phyloP scores from a whole-genome alignment of 176 grass and related monocot species.

The Cocos nucifera region DNA sequence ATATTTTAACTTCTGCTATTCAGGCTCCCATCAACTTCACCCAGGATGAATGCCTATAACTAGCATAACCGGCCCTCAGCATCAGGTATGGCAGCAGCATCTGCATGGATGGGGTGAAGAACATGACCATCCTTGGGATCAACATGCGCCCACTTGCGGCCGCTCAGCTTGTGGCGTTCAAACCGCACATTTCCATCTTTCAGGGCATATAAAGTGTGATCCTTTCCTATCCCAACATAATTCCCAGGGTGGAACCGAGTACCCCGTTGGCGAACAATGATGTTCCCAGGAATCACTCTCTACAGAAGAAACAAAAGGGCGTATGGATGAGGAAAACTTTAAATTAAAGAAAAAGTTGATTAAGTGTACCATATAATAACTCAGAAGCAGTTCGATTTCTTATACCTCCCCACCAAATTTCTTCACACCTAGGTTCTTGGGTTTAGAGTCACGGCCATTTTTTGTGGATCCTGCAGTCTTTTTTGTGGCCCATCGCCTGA shows the following conservation, averaged over 20 bases:
- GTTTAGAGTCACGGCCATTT: constrained; percentile 69
- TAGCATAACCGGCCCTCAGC: too few relatives aligned
- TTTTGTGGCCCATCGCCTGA: constrained; percentile 83
- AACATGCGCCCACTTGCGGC: constrained; percentile 82
- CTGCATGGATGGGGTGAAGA: constrained; percentile 54
- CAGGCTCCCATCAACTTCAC: too few relatives aligned
- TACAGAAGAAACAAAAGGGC: constrained; percentile 1
- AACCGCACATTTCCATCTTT: constrained; percentile 78
- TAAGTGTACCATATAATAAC: too few relatives aligned
- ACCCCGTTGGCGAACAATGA: constrained; percentile 20
- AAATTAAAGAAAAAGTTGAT: too few relatives aligned
- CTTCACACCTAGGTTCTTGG: constrained; percentile 80
- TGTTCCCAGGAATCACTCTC: constrained; percentile 62
- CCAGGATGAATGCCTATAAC: too few relatives aligned
- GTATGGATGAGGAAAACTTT: too few relatives aligned
- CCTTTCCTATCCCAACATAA: constrained; percentile 44
- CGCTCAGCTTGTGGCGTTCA: constrained; percentile 65
- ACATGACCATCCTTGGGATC: constrained; percentile 50
- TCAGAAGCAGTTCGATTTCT: too few relatives aligned
- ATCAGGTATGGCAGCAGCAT: not conserved
- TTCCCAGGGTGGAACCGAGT: too few relatives aligned
- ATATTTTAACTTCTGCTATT: too few relatives aligned
- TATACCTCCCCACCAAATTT: constrained; percentile 80
- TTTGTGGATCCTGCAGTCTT: constrained; percentile 69
- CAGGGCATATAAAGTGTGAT: constrained; percentile 61